Base-by-base conservation (phyloP, 2,329 filamentous ascomycete species). In the Epichloe gansuensis region DNA sequence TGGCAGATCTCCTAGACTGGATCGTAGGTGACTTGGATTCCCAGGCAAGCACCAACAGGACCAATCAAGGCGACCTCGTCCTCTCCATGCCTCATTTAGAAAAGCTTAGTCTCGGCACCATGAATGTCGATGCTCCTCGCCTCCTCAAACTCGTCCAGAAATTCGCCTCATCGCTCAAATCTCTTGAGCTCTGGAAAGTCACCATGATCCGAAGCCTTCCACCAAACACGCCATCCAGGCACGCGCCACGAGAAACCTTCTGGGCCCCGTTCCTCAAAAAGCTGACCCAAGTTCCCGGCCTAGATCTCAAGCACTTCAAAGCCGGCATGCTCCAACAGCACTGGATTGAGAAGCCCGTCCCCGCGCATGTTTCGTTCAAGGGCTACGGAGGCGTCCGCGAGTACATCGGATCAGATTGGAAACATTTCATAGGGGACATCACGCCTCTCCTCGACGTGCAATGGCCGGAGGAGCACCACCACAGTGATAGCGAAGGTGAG, bases 111-210 rank as follows among this genome's bases (percentile, higher is more conserved):
- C 60, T 78, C 13, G 76, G 76, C 0, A 62, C 64, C 55, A 60
- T 69, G 51, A 57, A 54, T 0, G 53, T 74, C 5, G 53, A 63
- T 0, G 51, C 62, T 0, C 12, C 56, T 0, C 54, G 60, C 1
- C 55, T 78, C 0, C 50, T 74, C 4, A 55, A 52, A 1, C 46
- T 76, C 4, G 56, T 71, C 43, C 47, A 53, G 38, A 77, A 72
- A 54, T 74, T 75, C 17, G 67, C 70, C 2, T 57, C 69, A 2
- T 74, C 69, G 0, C 65, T 82, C 2, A 61, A 67, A 8, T 59
- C 59, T 6, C 61, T 81, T 7, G 70, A 69, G 52, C 59, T 81
- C 0, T 75, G 75, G 62, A 74, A 69, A 45, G 58, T 78, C 17
- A 65, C 54, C 0, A 57, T 72, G 2, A 42, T 59, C 2, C 44